Conservation (phyloP, 2,329 filamentous ascomycete genomes). For the Fusarium napiforme region DNA sequence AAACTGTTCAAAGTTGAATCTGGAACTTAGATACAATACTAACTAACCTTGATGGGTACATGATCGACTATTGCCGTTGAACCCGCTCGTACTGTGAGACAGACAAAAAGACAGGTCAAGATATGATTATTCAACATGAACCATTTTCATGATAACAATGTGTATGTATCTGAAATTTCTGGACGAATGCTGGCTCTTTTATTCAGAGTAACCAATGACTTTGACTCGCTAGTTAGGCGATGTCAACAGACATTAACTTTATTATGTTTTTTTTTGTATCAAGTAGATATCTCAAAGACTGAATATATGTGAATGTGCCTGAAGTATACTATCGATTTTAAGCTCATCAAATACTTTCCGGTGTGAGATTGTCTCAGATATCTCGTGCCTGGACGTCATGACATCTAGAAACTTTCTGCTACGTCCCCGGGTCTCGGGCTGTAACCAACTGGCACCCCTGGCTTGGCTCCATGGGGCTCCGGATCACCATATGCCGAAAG, state of each 20-base stretch:
- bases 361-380: conserved; percentile 15
- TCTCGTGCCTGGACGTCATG: conserved; percentile 31
- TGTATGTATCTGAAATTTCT: not conserved
- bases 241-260: not conserved
- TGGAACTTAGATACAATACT: not conserved
- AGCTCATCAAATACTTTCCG: conserved; percentile 1
- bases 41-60: not conserved
- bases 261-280: not conserved
- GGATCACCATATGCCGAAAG: conserved; percentile 34
- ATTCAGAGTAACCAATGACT: not conserved
- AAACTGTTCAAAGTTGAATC: not conserved
- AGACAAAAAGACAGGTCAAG: not conserved
- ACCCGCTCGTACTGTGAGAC: not conserved
- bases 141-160: not conserved
- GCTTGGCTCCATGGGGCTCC: conserved; percentile 29
- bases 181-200: not conserved
- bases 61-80: not conserved
- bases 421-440: conserved; percentile 21
- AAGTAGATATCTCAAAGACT: not conserved
- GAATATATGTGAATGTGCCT: not conserved
- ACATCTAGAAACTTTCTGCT: conserved; percentile 33
- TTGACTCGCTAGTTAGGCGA: not conserved
- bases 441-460: conserved; percentile 36
- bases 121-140: not conserved
- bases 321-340: not conserved